phyloP scores from a whole-genome alignment of 164 flowering plant genomes.

The Berberis vulgaris region DNA sequence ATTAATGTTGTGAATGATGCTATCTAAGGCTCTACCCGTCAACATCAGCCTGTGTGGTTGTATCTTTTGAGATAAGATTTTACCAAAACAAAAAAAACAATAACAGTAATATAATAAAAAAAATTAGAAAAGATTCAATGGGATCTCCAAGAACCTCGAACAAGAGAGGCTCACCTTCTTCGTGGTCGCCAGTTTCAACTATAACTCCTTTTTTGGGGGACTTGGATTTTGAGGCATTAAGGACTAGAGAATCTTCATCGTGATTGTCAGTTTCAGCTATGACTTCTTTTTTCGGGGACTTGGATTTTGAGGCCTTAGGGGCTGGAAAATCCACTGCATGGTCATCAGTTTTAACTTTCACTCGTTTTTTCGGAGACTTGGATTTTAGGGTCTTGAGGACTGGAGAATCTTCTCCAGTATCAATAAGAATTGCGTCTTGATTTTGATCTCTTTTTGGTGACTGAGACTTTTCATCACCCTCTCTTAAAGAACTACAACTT shows the following conservation, averaged over 20 bases:
- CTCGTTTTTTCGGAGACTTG: constrained; percentile 2
- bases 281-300: no score
- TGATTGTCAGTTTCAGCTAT: neutral
- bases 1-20: no score
- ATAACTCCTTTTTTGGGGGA: neutral
- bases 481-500: constrained; percentile 18
- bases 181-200: neutral
- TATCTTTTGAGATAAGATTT: no score
- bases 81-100: no score
- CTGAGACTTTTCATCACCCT: constrained; percentile 15
- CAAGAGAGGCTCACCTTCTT: neutral
- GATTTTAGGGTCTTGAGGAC: constrained; percentile 8
- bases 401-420: constrained; percentile 16
- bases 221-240: neutral
- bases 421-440: constrained; percentile 19
- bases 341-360: constrained; percentile 11
- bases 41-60: no score
- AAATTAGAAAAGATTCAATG: no score
- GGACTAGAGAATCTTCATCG: neutral
- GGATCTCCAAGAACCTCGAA: neutral
- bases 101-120: no score
- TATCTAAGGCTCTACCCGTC: no score
- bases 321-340: constrained; percentile 14
- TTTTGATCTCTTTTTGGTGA: constrained; percentile 11
- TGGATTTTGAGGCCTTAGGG: neutral